These are phyloP conservation scores for Asterionellopsis glacialis DNA, from an alignment of 108 stramenopile genomes.

Conservation along the genomic window DNA sequence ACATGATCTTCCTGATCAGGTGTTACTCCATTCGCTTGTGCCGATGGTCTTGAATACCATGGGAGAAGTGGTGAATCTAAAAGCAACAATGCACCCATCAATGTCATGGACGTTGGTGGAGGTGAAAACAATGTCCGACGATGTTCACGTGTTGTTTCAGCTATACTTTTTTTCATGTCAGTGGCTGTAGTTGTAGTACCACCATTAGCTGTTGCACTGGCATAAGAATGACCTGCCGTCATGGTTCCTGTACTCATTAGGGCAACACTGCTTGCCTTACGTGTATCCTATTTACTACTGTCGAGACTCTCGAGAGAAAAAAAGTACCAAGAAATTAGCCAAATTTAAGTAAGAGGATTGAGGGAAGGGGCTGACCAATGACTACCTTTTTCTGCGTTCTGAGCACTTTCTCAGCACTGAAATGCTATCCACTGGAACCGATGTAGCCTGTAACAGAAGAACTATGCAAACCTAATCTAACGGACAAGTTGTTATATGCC, in stretches of 20 bases:
- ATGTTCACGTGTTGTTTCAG: background rate
- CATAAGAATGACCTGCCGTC: background rate
- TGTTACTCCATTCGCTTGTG: background rate
- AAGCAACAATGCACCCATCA: slow-evolving; percentile 37
- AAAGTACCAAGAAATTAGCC: too few species aligned
- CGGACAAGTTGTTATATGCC: too few species aligned
- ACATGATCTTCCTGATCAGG: slow-evolving; percentile 23
- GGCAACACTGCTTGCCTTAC: background rate
- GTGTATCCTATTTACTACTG: too few species aligned
- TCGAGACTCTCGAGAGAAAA: too few species aligned
- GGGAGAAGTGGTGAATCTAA: slow-evolving; percentile 25
- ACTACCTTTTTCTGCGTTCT: too few species aligned
- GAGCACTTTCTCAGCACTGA: too few species aligned
- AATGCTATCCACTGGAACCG: too few species aligned
- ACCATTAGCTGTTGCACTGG: background rate
- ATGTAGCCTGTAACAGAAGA: too few species aligned
- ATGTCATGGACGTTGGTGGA: slow-evolving; percentile 29
- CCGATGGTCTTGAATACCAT: too few species aligned
- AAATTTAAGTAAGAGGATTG: too few species aligned
- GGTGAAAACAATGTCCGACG: slow-evolving; percentile 6
- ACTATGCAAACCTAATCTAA: too few species aligned
- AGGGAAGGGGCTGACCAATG: too few species aligned
- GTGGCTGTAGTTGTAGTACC: background rate
- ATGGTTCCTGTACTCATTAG: background rate
- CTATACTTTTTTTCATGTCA: background rate